Conservation (phyloP, 345 rosid genomes). For the Stellera chamaejasme region DNA sequence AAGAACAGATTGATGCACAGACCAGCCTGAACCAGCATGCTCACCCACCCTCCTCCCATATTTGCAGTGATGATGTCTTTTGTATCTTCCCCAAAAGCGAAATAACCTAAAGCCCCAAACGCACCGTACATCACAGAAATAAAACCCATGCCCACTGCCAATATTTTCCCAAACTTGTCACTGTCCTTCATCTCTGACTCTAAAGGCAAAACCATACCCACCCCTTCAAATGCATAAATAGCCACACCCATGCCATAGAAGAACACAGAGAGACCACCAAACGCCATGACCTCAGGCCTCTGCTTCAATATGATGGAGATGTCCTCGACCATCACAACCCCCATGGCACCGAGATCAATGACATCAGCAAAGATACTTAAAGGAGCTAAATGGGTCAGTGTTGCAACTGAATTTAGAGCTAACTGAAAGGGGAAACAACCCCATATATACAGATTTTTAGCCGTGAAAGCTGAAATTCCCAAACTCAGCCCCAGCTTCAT, state of each 20-base stretch:
- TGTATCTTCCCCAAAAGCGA: constrained; percentile 67
- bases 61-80: constrained; percentile 75
- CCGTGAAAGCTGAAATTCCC: constrained; percentile 35
- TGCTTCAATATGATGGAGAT: constrained; percentile 26
- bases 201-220: constrained; percentile 72
- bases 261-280: constrained; percentile 51
- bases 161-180: constrained; percentile 43
- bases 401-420: constrained; percentile 61
- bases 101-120: constrained; percentile 67
- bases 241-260: constrained; percentile 82
- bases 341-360: constrained; percentile 76
- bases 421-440: constrained; percentile 78
- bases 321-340: constrained; percentile 57
- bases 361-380: constrained; percentile 88
- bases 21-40: constrained; percentile 62
- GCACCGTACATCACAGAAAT: constrained; percentile 54
- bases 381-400: constrained; percentile 83
- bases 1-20: constrained; percentile 78
- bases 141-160: constrained; percentile 46
- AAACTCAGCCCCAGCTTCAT: constrained; percentile 16
- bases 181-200: constrained; percentile 61
- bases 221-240: constrained; percentile 68
- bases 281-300: constrained; percentile 43
- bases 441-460: constrained; percentile 58
- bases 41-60: constrained; percentile 52